Conservation (phyloP, 495 filamentous ascomycete species). For the Neurospora sp. region DNA sequence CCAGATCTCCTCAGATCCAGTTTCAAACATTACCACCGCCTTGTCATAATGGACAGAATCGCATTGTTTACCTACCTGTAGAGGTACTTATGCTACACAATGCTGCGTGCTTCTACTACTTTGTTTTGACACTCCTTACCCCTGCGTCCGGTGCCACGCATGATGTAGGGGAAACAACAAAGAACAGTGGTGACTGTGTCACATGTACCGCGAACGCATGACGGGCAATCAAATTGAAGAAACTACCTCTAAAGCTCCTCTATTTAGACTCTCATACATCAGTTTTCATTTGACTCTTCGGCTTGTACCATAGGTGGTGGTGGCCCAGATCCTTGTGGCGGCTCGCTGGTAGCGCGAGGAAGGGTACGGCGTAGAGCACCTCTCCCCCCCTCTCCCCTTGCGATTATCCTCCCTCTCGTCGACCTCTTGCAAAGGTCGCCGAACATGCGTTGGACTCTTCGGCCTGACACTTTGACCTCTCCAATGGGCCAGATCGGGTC, state of each 20-base stretch:
- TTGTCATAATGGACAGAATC: background rate
- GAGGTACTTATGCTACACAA: background rate
- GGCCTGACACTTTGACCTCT: constrained; percentile 27
- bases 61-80: background rate
- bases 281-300: background rate
- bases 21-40: background rate
- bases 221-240: background rate
- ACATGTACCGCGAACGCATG: background rate
- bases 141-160: background rate
- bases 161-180: background rate
- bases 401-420: background rate
- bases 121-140: background rate
- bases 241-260: background rate
- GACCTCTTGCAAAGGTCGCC: constrained; percentile 23
- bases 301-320: constrained; percentile 10
- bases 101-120: background rate
- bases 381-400: background rate
- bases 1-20: background rate
- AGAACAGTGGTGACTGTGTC: background rate
- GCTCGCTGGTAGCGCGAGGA: constrained; percentile 10
- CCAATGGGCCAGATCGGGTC: constrained; percentile 23
- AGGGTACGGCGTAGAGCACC: constrained; percentile 8
- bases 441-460: constrained; percentile 38
- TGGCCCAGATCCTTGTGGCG: constrained; percentile 9
- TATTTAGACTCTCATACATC: background rate